Evolutionary conservation across 306 rosid species (phyloP).

Genomic region (Ormosia semicastrata): DNA sequence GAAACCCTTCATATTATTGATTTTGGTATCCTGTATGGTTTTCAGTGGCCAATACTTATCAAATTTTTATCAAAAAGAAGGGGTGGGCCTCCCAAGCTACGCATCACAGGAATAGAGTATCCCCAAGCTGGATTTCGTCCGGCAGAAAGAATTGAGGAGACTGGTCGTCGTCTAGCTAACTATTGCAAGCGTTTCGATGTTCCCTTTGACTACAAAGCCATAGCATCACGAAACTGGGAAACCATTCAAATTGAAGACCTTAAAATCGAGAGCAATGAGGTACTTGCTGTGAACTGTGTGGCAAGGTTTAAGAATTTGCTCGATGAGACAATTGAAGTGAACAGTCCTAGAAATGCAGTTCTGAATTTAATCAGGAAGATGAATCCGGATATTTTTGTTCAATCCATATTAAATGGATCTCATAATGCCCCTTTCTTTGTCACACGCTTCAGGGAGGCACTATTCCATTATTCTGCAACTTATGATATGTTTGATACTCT

Average conservation of each 20-base stretch:
- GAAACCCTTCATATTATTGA: conserved; percentile 68
- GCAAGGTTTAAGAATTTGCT: conserved; percentile 53
- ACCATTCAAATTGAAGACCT: conserved; percentile 64
- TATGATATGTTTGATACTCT: conserved; percentile 59
- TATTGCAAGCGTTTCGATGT: conserved; percentile 73
- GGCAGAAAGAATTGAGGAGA: conserved; percentile 64
- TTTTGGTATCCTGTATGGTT: conserved; percentile 84
- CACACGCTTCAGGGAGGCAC: conserved; percentile 73
- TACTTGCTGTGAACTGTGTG: conserved; percentile 60
- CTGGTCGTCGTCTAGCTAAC: conserved; percentile 68
- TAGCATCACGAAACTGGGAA: conserved; percentile 72
- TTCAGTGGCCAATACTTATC: conserved; percentile 88
- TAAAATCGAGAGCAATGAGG: conserved; percentile 47
- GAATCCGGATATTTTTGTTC: conserved; percentile 64
- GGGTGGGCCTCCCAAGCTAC: conserved; percentile 81
- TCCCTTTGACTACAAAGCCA: conserved; percentile 67
- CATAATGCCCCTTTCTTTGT: conserved; percentile 79
- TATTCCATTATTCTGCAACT: conserved; percentile 65
- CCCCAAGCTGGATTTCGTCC: conserved; percentile 93
- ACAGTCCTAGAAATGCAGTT: conserved; percentile 64
- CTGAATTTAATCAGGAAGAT: conserved; percentile 64
- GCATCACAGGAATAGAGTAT: conserved; percentile 79
- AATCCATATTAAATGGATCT: conserved; percentile 50
- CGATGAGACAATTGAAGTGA: conserved; percentile 68
- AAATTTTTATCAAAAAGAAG: conserved; percentile 50